These are phyloP conservation scores for Ustilago shanxiensis DNA, from an alignment of 1,284 basidiomycete genomes.

Conservation along the genomic window DNA sequence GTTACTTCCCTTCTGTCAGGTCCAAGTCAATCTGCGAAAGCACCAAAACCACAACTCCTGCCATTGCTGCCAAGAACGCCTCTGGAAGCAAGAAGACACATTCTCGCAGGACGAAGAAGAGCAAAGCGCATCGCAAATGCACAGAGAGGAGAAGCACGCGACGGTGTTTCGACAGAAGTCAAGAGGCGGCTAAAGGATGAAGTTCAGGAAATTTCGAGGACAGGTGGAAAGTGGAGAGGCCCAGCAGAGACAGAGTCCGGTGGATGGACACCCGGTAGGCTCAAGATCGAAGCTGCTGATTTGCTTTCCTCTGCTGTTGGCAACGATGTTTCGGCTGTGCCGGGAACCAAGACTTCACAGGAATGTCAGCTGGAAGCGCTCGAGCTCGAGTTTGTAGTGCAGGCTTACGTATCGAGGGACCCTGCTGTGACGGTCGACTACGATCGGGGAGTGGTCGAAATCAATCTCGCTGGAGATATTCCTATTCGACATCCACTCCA, in stretches of 20 bases:
- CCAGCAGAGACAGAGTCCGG: constrained; percentile 32
- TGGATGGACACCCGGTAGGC: constrained; percentile 33
- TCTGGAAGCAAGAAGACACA: constrained; percentile 70
- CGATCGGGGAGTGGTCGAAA: constrained; percentile 41
- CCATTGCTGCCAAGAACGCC: constrained; percentile 64
- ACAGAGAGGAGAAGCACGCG: constrained; percentile 51
- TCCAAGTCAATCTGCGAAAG: constrained; percentile 4
- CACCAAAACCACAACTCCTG: constrained; percentile 57
- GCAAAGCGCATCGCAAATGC: constrained; percentile 65
- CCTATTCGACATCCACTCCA: constrained; percentile 46
- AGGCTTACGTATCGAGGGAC: constrained; percentile 39
- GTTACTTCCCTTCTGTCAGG: constrained; percentile 18
- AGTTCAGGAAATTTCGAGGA: constrained; percentile 48
- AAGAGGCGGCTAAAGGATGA: constrained; percentile 59
- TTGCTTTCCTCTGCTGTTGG: constrained; percentile 31
- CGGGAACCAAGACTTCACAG: constrained; percentile 25
- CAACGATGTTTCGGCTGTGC: constrained; percentile 16
- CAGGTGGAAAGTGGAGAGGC: constrained; percentile 37
- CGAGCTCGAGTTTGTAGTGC: constrained; percentile 48
- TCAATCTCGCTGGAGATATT: constrained; percentile 45
- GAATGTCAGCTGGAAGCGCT: constrained; percentile 47
- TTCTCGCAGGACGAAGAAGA: constrained; percentile 70
- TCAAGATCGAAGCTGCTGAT: constrained; percentile 35
- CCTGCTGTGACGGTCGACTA: constrained; percentile 45
- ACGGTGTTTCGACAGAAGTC: constrained; percentile 51